Percentiles rank a stretch among this genome's conserved stretches.
Conservation (phyloP, 495 filamentous ascomycete genomes). For the Lindgomyces ingoldianus region DNA sequence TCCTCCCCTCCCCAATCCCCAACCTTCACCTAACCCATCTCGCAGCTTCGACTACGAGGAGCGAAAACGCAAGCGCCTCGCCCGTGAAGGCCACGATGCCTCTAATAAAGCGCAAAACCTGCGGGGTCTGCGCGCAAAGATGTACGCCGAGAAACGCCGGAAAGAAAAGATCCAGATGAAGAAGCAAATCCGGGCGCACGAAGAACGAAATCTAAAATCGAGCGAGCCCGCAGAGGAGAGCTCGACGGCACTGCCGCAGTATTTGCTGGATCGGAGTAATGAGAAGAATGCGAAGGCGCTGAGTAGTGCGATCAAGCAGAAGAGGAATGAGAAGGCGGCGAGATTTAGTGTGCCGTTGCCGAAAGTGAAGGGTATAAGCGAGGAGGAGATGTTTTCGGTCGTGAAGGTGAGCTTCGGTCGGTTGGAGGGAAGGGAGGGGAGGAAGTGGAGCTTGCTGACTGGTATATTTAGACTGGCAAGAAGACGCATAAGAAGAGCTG, state of each 20-base stretch:
- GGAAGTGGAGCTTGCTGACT: not conserved
- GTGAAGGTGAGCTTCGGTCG: slow-evolving; percentile 57
- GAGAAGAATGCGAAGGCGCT: slow-evolving; percentile 88
- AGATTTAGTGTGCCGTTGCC: slow-evolving; percentile 92
- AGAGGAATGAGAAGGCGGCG: slow-evolving; percentile 88
- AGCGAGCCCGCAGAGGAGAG: slow-evolving; percentile 72
- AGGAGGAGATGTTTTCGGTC: slow-evolving; percentile 99
- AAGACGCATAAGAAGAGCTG: slow-evolving; percentile 77
- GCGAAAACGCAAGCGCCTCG: slow-evolving; percentile 79
- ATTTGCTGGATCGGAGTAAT: slow-evolving; percentile 86
- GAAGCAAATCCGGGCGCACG: slow-evolving; percentile 90
- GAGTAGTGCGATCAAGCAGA: slow-evolving; percentile 81
- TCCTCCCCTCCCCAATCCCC: slow-evolving; percentile 28
- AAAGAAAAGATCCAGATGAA: slow-evolving; percentile 99
- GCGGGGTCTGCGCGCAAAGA: slow-evolving; percentile 86
- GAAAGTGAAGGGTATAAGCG: slow-evolving; percentile 76
- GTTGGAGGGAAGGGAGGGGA: too few relatives aligned
- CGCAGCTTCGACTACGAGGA: slow-evolving; percentile 64
- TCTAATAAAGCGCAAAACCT: slow-evolving; percentile 90
- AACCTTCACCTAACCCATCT: not conserved
- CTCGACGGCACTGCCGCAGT: slow-evolving; percentile 73
- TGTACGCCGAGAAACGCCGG: slow-evolving; percentile 90
- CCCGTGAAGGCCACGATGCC: slow-evolving; percentile 81
- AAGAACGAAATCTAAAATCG: slow-evolving; percentile 95
- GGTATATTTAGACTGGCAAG: slow-evolving; percentile 71